Base-by-base conservation (phyloP, 179 eudicot species). In the Silene vulgaris region DNA sequence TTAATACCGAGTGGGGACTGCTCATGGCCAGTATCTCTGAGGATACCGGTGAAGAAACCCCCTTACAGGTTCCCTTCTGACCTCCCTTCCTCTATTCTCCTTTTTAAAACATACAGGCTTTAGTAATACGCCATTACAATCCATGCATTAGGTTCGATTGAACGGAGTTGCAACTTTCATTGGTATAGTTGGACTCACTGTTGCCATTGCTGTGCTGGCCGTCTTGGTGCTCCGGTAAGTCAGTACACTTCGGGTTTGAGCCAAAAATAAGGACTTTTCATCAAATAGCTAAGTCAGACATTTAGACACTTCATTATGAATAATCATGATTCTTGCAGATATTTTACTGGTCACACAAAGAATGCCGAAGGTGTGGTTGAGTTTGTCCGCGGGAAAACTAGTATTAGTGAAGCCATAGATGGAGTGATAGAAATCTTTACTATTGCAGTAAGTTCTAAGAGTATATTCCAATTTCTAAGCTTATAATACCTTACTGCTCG, bases 21-120 rank as follows among this genome's bases (percentile, higher is more conserved):
- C 77, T 91, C 79, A 93, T 93, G 98, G 97, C 98, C 9, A 93
- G 93, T 80, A 88, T 91, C 69, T 86, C 91, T 21, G 97, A 91
- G 79, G 97, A 93, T 79, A 93, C 84, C 29, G 96, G 96, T 81
- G 97, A 90, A 88, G 97, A 91, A 84, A 91, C 96, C 68, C 98
- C 98, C n/a, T 81, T 90, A 79, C 97, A 91, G 95, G 98, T 91
- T 62, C 63, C 52, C 65, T 61, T 28, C 65, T 76, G 21, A 59
- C 28, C 69, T 64, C 40, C 30, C 45, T 48, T 32, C 40, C 56
- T 64, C 1, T 13, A 61, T 2, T 37, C 43, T 28, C 14, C 17
- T 30, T 14, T 8, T 73, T 5, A 11, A 54, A 68, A 32, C 2
- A 11, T 74, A 23, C 12, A 29, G 23, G 50, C 29, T 77, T 54